Conservation (phyloP, 129 eudicot genomes). For the Saposhnikovia divaricata region DNA sequence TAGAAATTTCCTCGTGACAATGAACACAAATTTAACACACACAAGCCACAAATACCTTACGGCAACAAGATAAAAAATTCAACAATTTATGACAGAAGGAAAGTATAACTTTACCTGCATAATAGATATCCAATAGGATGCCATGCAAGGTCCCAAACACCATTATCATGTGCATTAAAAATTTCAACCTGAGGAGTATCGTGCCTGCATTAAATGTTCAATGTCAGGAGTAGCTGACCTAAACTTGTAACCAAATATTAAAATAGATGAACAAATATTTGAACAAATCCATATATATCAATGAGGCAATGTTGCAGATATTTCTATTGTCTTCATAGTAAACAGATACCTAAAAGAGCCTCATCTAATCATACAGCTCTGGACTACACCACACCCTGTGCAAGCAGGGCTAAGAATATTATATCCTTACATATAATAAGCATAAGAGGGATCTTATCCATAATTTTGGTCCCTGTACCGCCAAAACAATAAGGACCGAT, state of each 20-base stretch:
- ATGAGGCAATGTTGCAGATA: not conserved
- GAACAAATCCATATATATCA: not conserved
- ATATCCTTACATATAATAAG: too few relatives aligned
- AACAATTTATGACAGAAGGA: not conserved
- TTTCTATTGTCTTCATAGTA: not conserved
- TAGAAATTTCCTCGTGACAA: not conserved
- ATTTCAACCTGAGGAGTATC: constrained; percentile 93
- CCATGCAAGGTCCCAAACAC: constrained; percentile 99
- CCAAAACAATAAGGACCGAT: too few relatives aligned
- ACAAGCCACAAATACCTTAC: not conserved
- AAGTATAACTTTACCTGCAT: constrained; percentile 55
- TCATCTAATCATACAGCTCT: not conserved
- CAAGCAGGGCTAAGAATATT: too few relatives aligned
- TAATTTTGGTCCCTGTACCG: too few relatives aligned
- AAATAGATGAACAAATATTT: not conserved
- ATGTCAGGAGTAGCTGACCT: constrained; percentile 4
- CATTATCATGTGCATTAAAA: constrained; percentile 83
- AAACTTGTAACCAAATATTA: not conserved
- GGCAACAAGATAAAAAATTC: too few relatives aligned
- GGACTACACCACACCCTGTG: not conserved
- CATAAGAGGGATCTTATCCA: too few relatives aligned
- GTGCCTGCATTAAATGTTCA: constrained; percentile 45
- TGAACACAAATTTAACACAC: not conserved
- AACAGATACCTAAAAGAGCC: not conserved
- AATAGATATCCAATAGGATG: constrained; percentile 96